phyloP scores from a whole-genome alignment of 2,329 filamentous ascomycete species.

The Elsinoe fawcettii region DNA sequence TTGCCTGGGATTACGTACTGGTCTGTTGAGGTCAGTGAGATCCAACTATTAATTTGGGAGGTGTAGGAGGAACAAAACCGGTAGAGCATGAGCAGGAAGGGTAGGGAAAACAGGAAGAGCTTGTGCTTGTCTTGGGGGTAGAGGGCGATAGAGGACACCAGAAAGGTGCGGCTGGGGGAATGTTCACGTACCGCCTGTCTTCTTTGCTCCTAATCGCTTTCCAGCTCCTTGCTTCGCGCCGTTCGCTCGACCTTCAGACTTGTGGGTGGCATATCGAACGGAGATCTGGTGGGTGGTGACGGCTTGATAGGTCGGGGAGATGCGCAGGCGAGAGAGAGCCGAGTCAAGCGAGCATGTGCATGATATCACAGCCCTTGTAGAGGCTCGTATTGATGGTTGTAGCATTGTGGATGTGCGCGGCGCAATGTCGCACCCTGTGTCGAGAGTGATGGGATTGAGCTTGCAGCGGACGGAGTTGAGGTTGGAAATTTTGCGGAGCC shows the following conservation, averaged over 20 bases:
- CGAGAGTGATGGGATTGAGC: background rate
- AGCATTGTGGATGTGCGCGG: conserved; percentile 5
- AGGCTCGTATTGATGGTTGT: conserved; percentile 14
- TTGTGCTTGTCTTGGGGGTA: background rate
- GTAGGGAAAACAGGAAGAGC: background rate
- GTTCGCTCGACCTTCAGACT: conserved; percentile 60
- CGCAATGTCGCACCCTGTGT: background rate
- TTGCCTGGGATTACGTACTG: conserved; percentile 93
- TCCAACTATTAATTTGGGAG: too few relatives aligned
- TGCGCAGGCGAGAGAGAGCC: conserved; percentile 26
- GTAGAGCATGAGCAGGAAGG: too few relatives aligned
- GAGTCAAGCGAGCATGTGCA: conserved; percentile 22
- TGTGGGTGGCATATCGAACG: conserved; percentile 56
- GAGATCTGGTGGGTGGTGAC: conserved; percentile 17
- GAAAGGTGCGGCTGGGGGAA: too few relatives aligned
- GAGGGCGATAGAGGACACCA: too few relatives aligned
- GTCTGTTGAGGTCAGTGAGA: conserved; percentile 43
- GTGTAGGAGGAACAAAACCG: too few relatives aligned
- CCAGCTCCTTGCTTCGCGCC: conserved; percentile 61
- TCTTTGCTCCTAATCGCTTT: conserved; percentile 92
- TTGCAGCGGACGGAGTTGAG: background rate
- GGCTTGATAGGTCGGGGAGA: conserved; percentile 21
- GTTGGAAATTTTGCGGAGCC: conserved; percentile 13
- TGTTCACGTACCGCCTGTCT: conserved; percentile 62
- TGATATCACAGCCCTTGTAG: background rate